Percentiles rank a stretch among this genome's conserved stretches.
phyloP scores from a whole-genome alignment of 345 rosid genomes.

The Eucalyptus regnans region DNA sequence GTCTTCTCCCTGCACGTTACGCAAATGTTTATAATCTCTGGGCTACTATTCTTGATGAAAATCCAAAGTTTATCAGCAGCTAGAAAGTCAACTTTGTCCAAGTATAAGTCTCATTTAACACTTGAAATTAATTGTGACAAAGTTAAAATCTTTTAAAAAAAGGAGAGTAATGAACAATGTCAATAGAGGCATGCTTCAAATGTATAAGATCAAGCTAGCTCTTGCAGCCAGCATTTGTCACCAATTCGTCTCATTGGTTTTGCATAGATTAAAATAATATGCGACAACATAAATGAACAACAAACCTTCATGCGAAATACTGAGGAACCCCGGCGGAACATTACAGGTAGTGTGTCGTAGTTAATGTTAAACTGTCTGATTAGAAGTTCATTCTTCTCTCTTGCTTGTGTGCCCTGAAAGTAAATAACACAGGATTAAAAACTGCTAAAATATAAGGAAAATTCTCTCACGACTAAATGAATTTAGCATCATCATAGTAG shows the following conservation, averaged over 20 bases:
- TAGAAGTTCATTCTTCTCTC: constrained; percentile 64
- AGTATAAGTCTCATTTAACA: neutral
- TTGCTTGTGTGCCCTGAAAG: constrained; percentile 74
- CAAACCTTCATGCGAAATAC: constrained; percentile 33
- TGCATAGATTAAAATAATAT: neutral
- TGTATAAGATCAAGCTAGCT: neutral
- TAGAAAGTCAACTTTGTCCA: neutral
- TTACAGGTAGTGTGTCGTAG: constrained; percentile 40
- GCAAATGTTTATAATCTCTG: neutral
- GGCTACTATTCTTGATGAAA: neutral
- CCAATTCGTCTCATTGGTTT: neutral
- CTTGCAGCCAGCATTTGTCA: neutral
- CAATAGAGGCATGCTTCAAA: neutral
- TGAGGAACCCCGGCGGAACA: constrained; percentile 76
- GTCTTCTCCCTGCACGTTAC: constrained; percentile 11
- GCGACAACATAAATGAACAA: neutral
- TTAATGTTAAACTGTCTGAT: constrained; percentile 51
- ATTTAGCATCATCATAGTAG: neutral
- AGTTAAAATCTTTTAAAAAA: neutral
- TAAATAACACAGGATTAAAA: neutral
- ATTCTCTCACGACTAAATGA: neutral
- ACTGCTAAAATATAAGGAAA: neutral
- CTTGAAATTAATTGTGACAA: neutral
- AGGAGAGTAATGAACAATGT: neutral
- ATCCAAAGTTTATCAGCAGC: neutral